Base-by-base conservation (phyloP, 768 basidiomycete genomes). In the Epithele typhae region DNA sequence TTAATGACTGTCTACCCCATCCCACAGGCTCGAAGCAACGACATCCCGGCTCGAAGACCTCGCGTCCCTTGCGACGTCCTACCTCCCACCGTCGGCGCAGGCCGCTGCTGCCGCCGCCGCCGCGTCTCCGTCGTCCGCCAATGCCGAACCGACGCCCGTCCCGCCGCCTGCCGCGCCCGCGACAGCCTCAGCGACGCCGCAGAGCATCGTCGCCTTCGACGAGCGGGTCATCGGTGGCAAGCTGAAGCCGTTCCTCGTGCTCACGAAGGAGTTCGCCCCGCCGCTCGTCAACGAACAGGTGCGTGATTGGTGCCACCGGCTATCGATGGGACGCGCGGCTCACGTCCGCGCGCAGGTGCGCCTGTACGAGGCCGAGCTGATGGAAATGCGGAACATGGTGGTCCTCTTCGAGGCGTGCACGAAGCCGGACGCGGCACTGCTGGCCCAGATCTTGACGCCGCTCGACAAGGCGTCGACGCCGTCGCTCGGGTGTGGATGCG, bases 1-100 rank as follows among this genome's bases (percentile, higher is more conserved):
- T 11, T 39, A 34, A 11, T 25, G 23, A 27, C 21, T 25, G 24
- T 25, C 24, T 36, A 25, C 32, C 35, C n/a, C n/a, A n/a, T n/a
- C 38, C n/a, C 23, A 36, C 34, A 93, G 93, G 54, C 78, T 92
- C 41, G 88, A 94, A 74, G 96, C 96, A 21, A 90, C 92, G 8
- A 93, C 92, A 5, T 90, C 88, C 36, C 81, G 96, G 25, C 79
- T 99, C 27, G 96, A 99, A 67, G 96, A 99, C 61, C 72, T 92
- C 50, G 85, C 86, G 30, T 72, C 76, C 33, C 71, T 77, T 14
- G 59, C 67, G 51, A 48, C 51, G 3, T 44, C 51, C 4, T 52
- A 52, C 27, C 51, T 52, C 12, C 53, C 65, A 43, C 56, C 66
- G 54, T 19, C 51, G 2, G 51, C 51, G 3, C 51, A 52, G 32